These are phyloP conservation scores for Debaryomyces robertsiae DNA, from an alignment of 1,139 yeast species.

Conservation along the genomic window DNA sequence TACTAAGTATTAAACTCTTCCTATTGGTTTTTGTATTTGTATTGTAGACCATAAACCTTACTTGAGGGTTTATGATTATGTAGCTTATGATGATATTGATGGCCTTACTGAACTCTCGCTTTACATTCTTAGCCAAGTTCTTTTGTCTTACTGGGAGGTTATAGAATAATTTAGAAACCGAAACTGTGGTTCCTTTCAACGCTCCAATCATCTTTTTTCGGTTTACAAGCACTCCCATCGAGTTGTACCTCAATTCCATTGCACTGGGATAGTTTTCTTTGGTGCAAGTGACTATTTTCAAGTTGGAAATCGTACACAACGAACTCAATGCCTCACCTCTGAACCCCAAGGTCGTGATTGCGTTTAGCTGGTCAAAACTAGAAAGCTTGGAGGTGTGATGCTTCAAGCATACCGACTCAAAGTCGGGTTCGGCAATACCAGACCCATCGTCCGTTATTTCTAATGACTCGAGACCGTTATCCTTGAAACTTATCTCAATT, in stretches of 20 bases:
- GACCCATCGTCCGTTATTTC: slow-evolving; percentile 75
- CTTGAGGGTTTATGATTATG: slow-evolving; percentile 58
- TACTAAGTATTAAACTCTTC: slow-evolving; percentile 51
- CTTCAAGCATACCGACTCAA: slow-evolving; percentile 61
- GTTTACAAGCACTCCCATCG: slow-evolving; percentile 49
- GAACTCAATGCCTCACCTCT: slow-evolving; percentile 87
- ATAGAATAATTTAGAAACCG: slow-evolving; percentile 56
- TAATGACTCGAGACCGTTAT: slow-evolving; percentile 75
- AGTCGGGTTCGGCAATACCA: slow-evolving; percentile 67
- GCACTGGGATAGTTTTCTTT: slow-evolving; percentile 57
- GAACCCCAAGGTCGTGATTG: slow-evolving; percentile 67
- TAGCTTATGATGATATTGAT: slow-evolving; percentile 66
- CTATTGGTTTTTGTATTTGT: slow-evolving; percentile 44
- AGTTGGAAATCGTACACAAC: slow-evolving; percentile 61
- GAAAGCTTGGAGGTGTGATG: slow-evolving; percentile 81
- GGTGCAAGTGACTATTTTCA: slow-evolving; percentile 59
- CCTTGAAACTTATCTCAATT: slow-evolving; percentile 65
- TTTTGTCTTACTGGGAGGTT: slow-evolving; percentile 73
- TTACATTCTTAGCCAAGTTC: slow-evolving; percentile 67
- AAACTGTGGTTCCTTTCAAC: slow-evolving; percentile 60
- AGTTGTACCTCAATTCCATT: slow-evolving; percentile 52
- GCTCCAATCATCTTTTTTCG: slow-evolving; percentile 49
- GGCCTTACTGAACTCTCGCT: slow-evolving; percentile 72
- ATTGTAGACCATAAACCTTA: slow-evolving; percentile 63
- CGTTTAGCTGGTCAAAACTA: slow-evolving; percentile 56